These are phyloP conservation scores for Erythrobasidium hasegawianum DNA, from an alignment of 1,284 basidiomycete species.

Conservation along the genomic window DNA sequence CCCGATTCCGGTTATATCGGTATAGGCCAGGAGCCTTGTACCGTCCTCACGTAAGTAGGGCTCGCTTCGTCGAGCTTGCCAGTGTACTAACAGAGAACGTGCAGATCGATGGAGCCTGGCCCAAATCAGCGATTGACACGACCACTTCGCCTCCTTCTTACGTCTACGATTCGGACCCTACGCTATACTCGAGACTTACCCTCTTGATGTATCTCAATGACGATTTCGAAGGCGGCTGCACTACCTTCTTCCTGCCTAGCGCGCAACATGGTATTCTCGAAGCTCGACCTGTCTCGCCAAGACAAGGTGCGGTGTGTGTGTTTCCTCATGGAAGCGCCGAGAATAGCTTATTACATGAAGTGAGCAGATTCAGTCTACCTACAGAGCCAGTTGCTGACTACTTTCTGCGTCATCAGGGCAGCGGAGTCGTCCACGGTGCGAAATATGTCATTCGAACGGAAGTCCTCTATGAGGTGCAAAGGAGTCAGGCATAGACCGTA, in stretches of 20 bases:
- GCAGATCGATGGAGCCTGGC: slow-evolving; percentile 61
- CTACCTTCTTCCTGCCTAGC: slow-evolving; percentile 58
- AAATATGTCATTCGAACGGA: too few species aligned
- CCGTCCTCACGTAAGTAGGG: too few species aligned
- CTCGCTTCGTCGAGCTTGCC: slow-evolving; percentile 44
- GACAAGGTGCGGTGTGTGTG: slow-evolving; percentile 55
- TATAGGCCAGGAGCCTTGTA: too few species aligned
- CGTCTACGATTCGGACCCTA: slow-evolving; percentile 56
- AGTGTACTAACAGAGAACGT: too few species aligned
- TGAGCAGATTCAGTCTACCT: too few species aligned
- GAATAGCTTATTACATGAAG: slow-evolving; percentile 39
- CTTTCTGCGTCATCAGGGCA: too few species aligned
- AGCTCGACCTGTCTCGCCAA: slow-evolving; percentile 55
- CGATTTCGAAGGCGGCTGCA: slow-evolving; percentile 54
- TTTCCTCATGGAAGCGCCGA: slow-evolving; percentile 54
- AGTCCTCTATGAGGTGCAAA: too few species aligned
- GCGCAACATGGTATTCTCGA: slow-evolving; percentile 52
- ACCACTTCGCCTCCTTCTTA: slow-evolving; percentile 50
- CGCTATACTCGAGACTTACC: slow-evolving; percentile 55
- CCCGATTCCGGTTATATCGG: too few species aligned
- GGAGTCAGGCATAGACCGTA: too few species aligned
- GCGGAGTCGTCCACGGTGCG: too few species aligned
- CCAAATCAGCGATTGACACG: slow-evolving; percentile 54
- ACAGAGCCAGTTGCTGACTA: too few species aligned
- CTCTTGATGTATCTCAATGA: slow-evolving; percentile 59